Evolutionary conservation across 495 filamentous ascomycete species (phyloP).

Genomic region (Hypoxylon lienhwacheense): DNA sequence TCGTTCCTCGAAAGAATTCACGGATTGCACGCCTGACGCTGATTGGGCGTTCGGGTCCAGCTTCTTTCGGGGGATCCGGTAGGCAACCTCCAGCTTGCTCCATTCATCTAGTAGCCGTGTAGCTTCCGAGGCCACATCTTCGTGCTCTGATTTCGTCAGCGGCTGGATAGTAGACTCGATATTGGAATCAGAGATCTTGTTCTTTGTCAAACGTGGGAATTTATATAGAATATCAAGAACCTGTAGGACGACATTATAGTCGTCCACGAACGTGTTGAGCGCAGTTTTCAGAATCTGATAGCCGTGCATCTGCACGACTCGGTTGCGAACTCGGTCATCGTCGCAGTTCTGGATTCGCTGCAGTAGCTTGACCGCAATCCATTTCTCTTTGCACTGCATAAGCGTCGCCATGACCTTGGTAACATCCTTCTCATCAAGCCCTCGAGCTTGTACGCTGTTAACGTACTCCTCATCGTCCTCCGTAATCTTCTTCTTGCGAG

Average conservation of each 20-base stretch:
- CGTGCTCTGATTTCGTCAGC: conserved; percentile 68
- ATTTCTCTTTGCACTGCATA: conserved; percentile 98
- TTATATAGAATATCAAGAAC: conserved; percentile 86
- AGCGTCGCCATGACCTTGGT: conserved; percentile 98
- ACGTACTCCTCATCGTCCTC: conserved; percentile 98
- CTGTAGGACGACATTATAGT: conserved; percentile 84
- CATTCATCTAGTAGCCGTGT: conserved; percentile 75
- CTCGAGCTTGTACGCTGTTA: conserved; percentile 81
- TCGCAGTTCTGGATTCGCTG: conserved; percentile 85
- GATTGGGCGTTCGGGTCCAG: conserved; percentile 45
- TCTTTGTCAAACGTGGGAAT: conserved; percentile 88
- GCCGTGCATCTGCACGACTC: conserved; percentile 93
- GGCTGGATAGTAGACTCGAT: conserved; percentile 82
- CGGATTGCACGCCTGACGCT: conserved; percentile 35
- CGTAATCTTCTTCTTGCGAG: conserved; percentile 88
- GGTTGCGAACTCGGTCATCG: conserved; percentile 83
- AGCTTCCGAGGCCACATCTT: conserved; percentile 72
- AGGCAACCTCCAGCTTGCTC: conserved; percentile 88
- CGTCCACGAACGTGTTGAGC: conserved; percentile 80
- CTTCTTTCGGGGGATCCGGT: conserved; percentile 85
- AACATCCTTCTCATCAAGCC: conserved; percentile 83
- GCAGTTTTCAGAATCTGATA: conserved; percentile 91
- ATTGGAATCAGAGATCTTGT: conserved; percentile 96
- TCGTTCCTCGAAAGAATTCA: conserved; percentile 66
- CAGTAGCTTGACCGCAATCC: conserved; percentile 96